Percentiles rank a stretch among this genome's conserved stretches.
These are phyloP conservation scores for Candida patagonica DNA, from an alignment of 805 yeast species.

Conservation along the genomic window DNA sequence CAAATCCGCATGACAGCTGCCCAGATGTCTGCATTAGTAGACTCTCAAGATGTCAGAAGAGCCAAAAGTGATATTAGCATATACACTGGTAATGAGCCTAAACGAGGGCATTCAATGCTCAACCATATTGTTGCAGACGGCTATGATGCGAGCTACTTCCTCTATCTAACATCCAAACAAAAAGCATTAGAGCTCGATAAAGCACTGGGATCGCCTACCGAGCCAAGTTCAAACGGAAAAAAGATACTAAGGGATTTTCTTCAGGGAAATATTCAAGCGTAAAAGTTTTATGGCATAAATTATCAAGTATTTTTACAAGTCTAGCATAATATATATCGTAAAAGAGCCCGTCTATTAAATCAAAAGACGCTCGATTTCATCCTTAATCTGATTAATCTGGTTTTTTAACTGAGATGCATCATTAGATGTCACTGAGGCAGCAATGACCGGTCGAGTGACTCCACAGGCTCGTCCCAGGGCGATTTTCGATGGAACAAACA, in stretches of 20 bases:
- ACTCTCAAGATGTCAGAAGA: neutral
- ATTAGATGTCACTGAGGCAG: conserved; percentile 96
- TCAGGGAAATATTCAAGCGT: neutral
- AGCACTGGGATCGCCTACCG: neutral
- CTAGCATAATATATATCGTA: neutral
- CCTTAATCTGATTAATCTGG: conserved; percentile 96
- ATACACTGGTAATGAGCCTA: neutral
- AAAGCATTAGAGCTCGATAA: neutral
- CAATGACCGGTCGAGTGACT: conserved; percentile 98
- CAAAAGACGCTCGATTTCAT: conserved; percentile 95
- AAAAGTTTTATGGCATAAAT: too few species aligned
- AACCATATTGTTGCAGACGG: conserved; percentile 4
- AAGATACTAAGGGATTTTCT: neutral
- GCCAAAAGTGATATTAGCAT: neutral
- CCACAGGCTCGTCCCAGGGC: conserved; percentile 99
- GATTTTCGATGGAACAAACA: conserved; percentile 95
- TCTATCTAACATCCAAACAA: neutral
- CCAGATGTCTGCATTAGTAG: neutral
- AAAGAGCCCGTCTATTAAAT: too few species aligned
- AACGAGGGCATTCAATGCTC: conserved; percentile 2
- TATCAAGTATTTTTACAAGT: neutral
- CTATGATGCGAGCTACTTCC: neutral
- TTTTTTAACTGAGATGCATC: conserved; percentile 96
- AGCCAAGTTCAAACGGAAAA: neutral
- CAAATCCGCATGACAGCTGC: neutral